Evolutionary conservation across 352 stramenopile genomes (phyloP).

Genomic region (Thalassiosira mediterranea): DNA sequence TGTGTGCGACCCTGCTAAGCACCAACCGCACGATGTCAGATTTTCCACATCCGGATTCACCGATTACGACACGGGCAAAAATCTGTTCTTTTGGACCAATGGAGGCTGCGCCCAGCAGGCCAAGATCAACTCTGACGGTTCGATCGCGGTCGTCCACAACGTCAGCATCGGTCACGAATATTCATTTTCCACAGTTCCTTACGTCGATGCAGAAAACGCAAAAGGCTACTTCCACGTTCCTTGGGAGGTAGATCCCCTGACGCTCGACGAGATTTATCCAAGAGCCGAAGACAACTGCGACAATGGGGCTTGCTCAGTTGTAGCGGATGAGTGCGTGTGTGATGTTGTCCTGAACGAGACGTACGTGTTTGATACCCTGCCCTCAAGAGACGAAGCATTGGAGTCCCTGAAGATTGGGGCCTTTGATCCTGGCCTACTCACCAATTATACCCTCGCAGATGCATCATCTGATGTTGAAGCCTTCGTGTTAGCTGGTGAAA

Average conservation of each 20-base stretch:
- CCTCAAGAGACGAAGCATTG: constrained; percentile 15
- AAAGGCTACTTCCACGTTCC: constrained; percentile 39
- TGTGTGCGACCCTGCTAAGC: constrained; percentile 5
- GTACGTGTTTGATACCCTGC: constrained; percentile 22
- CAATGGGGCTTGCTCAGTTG: constrained; percentile 5
- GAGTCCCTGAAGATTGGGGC: constrained; percentile 10
- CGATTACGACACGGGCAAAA: too few relatives aligned
- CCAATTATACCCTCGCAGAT: constrained; percentile 15
- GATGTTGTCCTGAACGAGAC: constrained; percentile 5
- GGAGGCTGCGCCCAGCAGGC: constrained; percentile 53
- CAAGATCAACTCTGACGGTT: constrained; percentile 46
- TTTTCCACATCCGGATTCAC: too few relatives aligned
- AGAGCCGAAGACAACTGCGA: constrained; percentile 12
- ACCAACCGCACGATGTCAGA: too few relatives aligned
- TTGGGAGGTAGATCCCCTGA: constrained; percentile 7
- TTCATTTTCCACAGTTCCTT: constrained; percentile 10
- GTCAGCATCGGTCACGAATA: background rate
- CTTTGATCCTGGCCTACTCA: constrained; percentile 3
- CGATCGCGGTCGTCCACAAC: constrained; percentile 21
- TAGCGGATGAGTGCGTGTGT: constrained; percentile 22
- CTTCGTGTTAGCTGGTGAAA: constrained; percentile 37
- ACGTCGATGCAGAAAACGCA: constrained; percentile 33
- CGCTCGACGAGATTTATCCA: background rate
- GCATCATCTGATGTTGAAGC: constrained; percentile 17
- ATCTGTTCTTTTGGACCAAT: too few relatives aligned